Percentiles rank a stretch among this genome's conserved stretches.
Conservation (phyloP, 108 stramenopile genomes). For the Cyclostephanos tholiformis region DNA sequence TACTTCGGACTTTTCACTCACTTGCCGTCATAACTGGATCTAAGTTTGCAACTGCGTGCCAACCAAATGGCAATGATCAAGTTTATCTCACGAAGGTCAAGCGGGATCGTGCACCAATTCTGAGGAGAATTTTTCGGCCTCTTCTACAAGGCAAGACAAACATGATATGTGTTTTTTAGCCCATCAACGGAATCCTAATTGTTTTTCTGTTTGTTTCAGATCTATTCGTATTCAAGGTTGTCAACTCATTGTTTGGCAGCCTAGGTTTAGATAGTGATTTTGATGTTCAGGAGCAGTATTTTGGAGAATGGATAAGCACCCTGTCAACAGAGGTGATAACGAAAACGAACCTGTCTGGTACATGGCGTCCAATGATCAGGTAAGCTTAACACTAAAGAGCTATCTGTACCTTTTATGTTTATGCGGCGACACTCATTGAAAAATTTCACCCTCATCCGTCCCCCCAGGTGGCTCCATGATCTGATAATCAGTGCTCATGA, state of each 20-base stretch:
- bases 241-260: constrained; percentile 60
- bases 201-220: constrained; percentile 25
- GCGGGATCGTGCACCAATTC: constrained; percentile 61
- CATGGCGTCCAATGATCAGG: constrained; percentile 61
- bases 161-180: background rate
- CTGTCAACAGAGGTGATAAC: constrained; percentile 53
- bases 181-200: background rate
- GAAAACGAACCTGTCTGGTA: constrained; percentile 55
- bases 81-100: constrained; percentile 69
- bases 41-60: constrained; percentile 47
- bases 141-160: constrained; percentile 48
- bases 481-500: constrained; percentile 41
- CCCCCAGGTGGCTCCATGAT: constrained; percentile 69
- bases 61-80: constrained; percentile 12
- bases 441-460: background rate
- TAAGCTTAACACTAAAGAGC: background rate
- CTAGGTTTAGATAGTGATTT: constrained; percentile 64
- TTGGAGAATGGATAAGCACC: constrained; percentile 80
- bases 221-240: constrained; percentile 72
- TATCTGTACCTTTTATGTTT: background rate
- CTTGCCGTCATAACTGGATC: background rate
- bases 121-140: constrained; percentile 69
- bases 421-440: background rate
- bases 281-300: constrained; percentile 68
- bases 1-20: background rate